phyloP scores from a whole-genome alignment of 208 protist species.

The Trichomonas gallinae region DNA sequence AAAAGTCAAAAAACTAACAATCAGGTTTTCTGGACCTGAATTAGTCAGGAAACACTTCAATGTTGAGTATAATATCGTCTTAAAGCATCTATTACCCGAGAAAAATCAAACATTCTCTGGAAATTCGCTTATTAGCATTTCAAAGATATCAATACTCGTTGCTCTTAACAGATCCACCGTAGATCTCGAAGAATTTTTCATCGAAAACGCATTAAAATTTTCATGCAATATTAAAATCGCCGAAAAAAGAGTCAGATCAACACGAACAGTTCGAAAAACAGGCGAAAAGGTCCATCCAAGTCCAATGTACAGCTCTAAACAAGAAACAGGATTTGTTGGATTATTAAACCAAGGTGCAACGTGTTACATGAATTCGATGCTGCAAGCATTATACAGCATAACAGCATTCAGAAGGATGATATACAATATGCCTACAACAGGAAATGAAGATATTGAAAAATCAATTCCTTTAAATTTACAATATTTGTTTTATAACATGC shows the following conservation, averaged over 20 bases:
- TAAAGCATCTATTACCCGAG: not conserved
- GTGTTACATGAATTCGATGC: constrained; percentile 10
- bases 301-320: not conserved
- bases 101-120: not conserved
- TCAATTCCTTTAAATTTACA: constrained; percentile 38
- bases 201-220: not conserved
- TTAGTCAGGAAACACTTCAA: not conserved
- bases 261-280: not conserved
- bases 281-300: not conserved
- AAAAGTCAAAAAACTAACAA: not conserved
- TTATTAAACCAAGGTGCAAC: not conserved
- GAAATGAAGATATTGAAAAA: not conserved
- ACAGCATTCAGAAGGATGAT: not conserved
- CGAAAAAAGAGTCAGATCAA: not conserved
- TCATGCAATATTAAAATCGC: not conserved
- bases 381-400: not conserved
- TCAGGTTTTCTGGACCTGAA: not conserved
- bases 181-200: not conserved
- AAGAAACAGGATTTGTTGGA: constrained; percentile 41
- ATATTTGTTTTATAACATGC: not conserved
- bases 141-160: not conserved
- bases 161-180: not conserved
- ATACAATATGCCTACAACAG: not conserved
- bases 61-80: not conserved
- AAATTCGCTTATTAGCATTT: not conserved